Evolutionary conservation across 2,329 filamentous ascomycete species (phyloP).

Genomic region (Achaetomium macrosporum): DNA sequence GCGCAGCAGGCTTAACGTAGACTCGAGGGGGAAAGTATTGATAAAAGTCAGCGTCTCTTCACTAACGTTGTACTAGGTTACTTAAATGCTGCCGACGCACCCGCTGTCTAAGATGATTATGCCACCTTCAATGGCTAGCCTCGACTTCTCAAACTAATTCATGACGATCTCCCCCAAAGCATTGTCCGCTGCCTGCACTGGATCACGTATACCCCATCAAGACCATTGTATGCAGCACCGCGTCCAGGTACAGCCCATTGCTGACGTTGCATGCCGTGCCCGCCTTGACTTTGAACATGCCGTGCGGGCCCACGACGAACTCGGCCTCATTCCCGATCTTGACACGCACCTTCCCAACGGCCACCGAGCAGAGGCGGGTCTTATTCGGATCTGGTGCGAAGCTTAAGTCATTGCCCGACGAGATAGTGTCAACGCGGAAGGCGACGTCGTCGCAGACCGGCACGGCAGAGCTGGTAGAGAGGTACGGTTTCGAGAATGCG

Average conservation of each 20-base stretch:
- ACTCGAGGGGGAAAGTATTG: too few species aligned
- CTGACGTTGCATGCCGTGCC: conserved; percentile 20
- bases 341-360: conserved; percentile 29
- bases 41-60: too few species aligned
- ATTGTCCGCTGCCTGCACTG: background rate
- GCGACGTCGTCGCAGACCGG: conserved; percentile 26
- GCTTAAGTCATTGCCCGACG: conserved; percentile 19
- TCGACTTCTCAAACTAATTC: background rate
- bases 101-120: too few species aligned
- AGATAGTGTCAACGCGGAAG: conserved; percentile 28
- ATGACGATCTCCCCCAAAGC: background rate
- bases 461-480: conserved; percentile 24
- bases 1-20: too few species aligned
- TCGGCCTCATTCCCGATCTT: conserved; percentile 21
- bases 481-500: conserved; percentile 32
- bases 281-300: conserved; percentile 25
- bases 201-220: conserved; percentile 6
- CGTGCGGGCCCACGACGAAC: conserved; percentile 26
- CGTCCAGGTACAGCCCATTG: conserved; percentile 26
- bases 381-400: conserved; percentile 19
- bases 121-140: too few species aligned
- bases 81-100: too few species aligned
- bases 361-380: conserved; percentile 28
- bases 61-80: too few species aligned
- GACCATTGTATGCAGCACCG: conserved; percentile 24